These are phyloP conservation scores for Pichia sp. DNA, from an alignment of 1,139 yeast genomes.

Conservation along the genomic window DNA sequence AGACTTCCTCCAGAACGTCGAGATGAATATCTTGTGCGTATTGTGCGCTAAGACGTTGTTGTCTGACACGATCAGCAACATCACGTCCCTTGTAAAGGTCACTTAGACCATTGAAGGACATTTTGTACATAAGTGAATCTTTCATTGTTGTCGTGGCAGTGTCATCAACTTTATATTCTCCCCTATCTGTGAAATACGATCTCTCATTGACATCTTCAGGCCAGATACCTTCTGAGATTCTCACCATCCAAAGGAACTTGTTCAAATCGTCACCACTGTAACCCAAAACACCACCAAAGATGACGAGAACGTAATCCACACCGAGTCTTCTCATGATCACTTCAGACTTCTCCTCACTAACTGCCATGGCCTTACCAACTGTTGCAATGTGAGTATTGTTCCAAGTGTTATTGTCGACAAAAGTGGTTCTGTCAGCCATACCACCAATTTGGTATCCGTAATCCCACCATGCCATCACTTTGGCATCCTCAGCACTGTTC, in stretches of 20 bases:
- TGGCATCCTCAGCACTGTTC: conserved; percentile 96
- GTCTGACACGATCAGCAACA: conserved; percentile 81
- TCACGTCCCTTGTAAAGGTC: conserved; percentile 56
- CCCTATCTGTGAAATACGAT: conserved; percentile 72
- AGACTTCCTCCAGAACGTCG: conserved; percentile 85
- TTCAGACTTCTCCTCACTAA: conserved; percentile 81
- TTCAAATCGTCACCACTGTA: conserved; percentile 96
- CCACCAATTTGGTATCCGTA: conserved; percentile 99
- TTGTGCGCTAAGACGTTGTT: conserved; percentile 52
- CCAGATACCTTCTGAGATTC: conserved; percentile 99
- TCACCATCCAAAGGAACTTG: conserved; percentile 98
- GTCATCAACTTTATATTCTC: conserved; percentile 84
- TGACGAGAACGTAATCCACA: conserved; percentile 88
- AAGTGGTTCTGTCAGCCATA: conserved; percentile 98
- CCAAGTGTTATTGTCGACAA: conserved; percentile 99
- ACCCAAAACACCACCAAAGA: conserved; percentile 92
- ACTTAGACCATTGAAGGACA: conserved; percentile 84
- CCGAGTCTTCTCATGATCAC: conserved; percentile 85
- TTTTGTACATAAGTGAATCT: conserved; percentile 87
- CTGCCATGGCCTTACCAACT: conserved; percentile 98
- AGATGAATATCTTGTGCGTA: conserved; percentile 51
- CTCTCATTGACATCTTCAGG: conserved; percentile 93
- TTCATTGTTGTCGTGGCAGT: conserved; percentile 80
- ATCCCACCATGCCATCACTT: conserved; percentile 99
- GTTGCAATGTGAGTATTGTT: conserved; percentile 99